Base-by-base conservation (phyloP, 805 yeast species). In the Saccharomycopsis capsularis region DNA sequence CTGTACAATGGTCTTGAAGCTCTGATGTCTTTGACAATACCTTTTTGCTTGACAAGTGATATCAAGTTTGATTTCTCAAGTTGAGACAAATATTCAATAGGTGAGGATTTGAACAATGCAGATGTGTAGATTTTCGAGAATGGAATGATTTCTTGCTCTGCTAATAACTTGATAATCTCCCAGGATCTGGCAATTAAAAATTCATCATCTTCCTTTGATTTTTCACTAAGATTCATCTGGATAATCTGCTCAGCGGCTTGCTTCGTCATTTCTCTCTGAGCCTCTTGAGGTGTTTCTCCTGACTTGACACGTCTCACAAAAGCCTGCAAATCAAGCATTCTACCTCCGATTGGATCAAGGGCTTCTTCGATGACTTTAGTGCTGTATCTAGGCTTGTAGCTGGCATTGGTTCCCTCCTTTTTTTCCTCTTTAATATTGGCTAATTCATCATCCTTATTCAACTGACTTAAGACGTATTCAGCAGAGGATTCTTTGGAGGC, bases 301-400 rank as follows among this genome's bases (percentile, higher is more conserved):
- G 91, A 79, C 57, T 81, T 81, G 16, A 93, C 76, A 45, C 98
- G 82, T 61, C 98, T 76, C 1, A 84, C 84, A 65, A 87, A 89
- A 25, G 91, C 82, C 64, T 93, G 96, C 45, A 93, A 70, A 63
- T 93, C 99, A 40, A 89, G 72, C 90, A 91, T 85, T 54, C 99
- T 79, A 37, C 99, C 99, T 19, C 99, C 99, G 24, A 93, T 66
- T 11, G 95, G 95, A 24, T 69, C 78, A 30, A 90, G 66, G 29
- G 81, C 74, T 3, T 67, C 64, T 22, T 78, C 81, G 22, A 89
- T 69, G 3, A 38, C 38, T 5, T 7, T 35, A 13, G 21, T 22
- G 23, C 34, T 18, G n/a, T 51, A 50, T 44, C 29, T 3, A 18
- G 25, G 21, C 16, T 19, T 18, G 13, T 19, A 35, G 5, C 38